A percentile compares a stretch with the other conserved stretches of the same genome.
phyloP scores from a whole-genome alignment of 352 stramenopile species.

The Phytophthora hybrid region DNA sequence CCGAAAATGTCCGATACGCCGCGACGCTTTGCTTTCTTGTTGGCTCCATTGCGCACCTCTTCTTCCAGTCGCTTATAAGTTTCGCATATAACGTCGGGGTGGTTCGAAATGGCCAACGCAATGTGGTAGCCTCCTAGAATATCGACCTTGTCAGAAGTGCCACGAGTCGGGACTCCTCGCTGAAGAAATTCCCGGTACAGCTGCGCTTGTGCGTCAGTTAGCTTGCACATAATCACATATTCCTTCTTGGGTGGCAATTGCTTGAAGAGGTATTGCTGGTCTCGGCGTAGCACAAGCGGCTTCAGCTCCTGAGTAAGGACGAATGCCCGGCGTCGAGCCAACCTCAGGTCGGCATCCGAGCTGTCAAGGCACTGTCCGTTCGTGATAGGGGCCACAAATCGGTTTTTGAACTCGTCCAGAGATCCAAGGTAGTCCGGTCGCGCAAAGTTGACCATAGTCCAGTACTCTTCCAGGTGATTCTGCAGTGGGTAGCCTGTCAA shows the following conservation, averaged over 20 bases:
- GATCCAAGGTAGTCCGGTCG: conserved; percentile 82
- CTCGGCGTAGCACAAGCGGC: conserved; percentile 83
- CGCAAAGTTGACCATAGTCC: conserved; percentile 93
- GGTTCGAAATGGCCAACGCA: conserved; percentile 89
- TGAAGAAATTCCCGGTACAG: conserved; percentile 83
- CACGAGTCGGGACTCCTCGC: conserved; percentile 67
- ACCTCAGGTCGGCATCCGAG: conserved; percentile 65
- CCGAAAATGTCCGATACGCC: conserved; percentile 42
- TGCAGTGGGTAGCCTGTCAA: conserved; percentile 96
- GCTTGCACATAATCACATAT: conserved; percentile 86
- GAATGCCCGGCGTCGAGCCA: conserved; percentile 80
- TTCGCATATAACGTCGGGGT: conserved; percentile 84
- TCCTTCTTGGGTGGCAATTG: conserved; percentile 91
- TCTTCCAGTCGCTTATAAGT: conserved; percentile 73
- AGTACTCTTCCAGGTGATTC: conserved; percentile 96
- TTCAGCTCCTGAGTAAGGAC: conserved; percentile 87
- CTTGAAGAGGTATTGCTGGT: conserved; percentile 85
- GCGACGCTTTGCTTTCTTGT: conserved; percentile 39
- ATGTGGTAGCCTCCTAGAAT: conserved; percentile 90
- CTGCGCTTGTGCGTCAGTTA: conserved; percentile 75
- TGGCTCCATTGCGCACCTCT: conserved; percentile 50
- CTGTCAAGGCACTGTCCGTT: conserved; percentile 89
- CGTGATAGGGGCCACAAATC: conserved; percentile 90
- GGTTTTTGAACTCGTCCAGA: conserved; percentile 90
- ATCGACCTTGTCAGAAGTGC: conserved; percentile 61